phyloP scores from a whole-genome alignment of 2,329 filamentous ascomycete species.

The Biscogniauxia marginata region DNA sequence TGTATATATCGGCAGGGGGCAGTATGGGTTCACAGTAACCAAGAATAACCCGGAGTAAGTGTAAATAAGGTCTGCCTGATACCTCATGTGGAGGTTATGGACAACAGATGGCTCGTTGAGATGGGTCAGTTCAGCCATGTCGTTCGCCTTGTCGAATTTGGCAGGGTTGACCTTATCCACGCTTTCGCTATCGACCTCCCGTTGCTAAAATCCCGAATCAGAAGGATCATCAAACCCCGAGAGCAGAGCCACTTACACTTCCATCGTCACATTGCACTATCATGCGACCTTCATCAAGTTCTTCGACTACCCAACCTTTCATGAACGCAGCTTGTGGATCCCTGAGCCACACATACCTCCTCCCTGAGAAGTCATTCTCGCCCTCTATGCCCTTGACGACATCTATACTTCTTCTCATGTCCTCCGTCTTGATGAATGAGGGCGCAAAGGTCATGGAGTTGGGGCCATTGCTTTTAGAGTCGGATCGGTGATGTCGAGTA shows the following conservation, averaged over 20 bases:
- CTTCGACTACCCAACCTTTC: slow-evolving; percentile 87
- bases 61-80: slow-evolving; percentile 94
- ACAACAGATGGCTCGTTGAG: slow-evolving; percentile 97
- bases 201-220: slow-evolving; percentile 57
- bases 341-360: slow-evolving; percentile 96
- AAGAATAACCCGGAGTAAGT: slow-evolving; percentile 97
- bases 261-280: slow-evolving; percentile 93
- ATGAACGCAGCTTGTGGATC: slow-evolving; percentile 86
- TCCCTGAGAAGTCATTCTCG: slow-evolving; percentile 98
- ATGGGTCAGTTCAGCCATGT: slow-evolving; percentile 98
- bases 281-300: slow-evolving; percentile 66
- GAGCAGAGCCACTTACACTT: slow-evolving; percentile 55
- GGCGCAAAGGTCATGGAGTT: slow-evolving; percentile 86
- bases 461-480: slow-evolving; percentile 64
- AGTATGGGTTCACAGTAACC: slow-evolving; percentile 97
- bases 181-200: slow-evolving; percentile 78
- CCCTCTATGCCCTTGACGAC: slow-evolving; percentile 77
- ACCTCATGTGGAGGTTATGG: slow-evolving; percentile 92
- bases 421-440: slow-evolving; percentile 90
- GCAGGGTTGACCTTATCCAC: slow-evolving; percentile 99
- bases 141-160: slow-evolving; percentile 98
- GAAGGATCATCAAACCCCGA: slow-evolving; percentile 16
- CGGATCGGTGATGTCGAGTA: slow-evolving; percentile 45
- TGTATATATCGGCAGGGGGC: slow-evolving; percentile 88
- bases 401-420: slow-evolving; percentile 59